Evolutionary conservation across 345 rosid species (phyloP).

Genomic region (Clarkia xantiana): DNA sequence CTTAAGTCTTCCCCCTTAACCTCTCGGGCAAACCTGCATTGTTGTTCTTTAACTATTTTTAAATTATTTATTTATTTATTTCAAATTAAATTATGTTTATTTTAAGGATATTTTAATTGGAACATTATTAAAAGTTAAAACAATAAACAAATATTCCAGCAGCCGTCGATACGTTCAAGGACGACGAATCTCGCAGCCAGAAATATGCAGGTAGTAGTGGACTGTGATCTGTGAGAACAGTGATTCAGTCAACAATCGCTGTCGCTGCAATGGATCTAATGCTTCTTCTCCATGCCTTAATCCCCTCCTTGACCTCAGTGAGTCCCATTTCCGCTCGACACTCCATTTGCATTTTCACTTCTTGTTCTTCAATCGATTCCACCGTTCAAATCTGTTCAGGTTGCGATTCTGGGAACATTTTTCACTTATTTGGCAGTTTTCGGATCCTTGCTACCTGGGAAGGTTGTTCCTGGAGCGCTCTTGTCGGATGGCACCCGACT

Average conservation of each 20-base stretch:
- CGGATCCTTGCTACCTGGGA: constrained; percentile 54
- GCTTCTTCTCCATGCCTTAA: constrained; percentile 20
- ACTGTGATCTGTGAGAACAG: no score
- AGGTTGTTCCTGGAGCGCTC: constrained; percentile 45
- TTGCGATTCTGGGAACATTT: constrained; percentile 29
- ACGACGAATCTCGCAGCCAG: no score
- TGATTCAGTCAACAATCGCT: no score
- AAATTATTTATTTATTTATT: no score
- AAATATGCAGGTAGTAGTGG: no score
- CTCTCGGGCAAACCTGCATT: constrained; percentile 98
- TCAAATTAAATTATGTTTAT: no score
- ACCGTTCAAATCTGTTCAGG: constrained; percentile 15
- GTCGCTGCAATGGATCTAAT: constrained; percentile 34
- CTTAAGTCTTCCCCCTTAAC: constrained; percentile 96
- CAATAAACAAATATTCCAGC: no score
- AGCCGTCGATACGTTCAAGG: no score
- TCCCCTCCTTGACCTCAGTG: constrained; percentile 52
- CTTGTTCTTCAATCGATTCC: background rate
- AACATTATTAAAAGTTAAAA: no score
- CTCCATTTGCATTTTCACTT: background rate
- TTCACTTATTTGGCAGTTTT: constrained; percentile 51
- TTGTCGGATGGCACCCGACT: constrained; percentile 61
- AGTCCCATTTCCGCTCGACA: constrained; percentile 5
- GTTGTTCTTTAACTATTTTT: no score
- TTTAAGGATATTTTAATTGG: no score